A percentile compares a stretch with the other conserved stretches of the same genome.
phyloP scores from a whole-genome alignment of 148 eudicot species.

The Limonium bicolor region DNA sequence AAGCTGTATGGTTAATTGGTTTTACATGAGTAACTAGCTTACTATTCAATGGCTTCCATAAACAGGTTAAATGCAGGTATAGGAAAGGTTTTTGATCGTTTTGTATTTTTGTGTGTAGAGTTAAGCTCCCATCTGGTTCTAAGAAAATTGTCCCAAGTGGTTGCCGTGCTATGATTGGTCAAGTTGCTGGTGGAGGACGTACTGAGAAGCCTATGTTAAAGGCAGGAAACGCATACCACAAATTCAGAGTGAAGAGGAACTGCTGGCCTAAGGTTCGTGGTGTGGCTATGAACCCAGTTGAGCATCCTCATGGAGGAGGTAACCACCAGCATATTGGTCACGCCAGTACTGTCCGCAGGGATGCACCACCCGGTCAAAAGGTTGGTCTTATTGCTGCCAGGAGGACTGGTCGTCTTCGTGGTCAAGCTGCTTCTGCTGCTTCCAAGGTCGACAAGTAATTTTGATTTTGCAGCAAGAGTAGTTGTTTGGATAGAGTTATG shows the following conservation, averaged over 20 bases:
- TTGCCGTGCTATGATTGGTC: conserved; percentile 22
- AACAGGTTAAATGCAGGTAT: no score
- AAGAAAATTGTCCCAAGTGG: conserved; percentile 20
- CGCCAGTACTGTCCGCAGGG: conserved; percentile 4
- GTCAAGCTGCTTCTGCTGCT: conserved; percentile 9
- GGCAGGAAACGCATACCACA: conserved; percentile 27
- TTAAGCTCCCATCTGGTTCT: conserved; percentile 24
- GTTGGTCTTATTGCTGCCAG: conserved; percentile 7
- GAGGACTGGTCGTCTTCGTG: conserved; percentile 8
- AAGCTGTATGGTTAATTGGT: no score
- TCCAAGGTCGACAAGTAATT: conserved; percentile 4
- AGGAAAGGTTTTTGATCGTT: no score
- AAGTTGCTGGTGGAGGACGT: conserved; percentile 19
- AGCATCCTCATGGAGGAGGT: conserved; percentile 7
- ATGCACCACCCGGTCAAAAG: conserved; percentile 3
- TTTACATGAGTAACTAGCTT: no score
- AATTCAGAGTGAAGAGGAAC: conserved; percentile 22
- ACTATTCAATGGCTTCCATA: no score
- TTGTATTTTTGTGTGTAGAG: no score
- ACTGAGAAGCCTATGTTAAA: conserved; percentile 18
- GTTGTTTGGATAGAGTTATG: no score
- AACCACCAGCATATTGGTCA: conserved; percentile 9
- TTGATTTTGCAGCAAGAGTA: no score
- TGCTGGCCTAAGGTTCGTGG: conserved; percentile 28
- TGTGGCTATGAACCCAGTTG: conserved; percentile 21